Evolutionary conservation across 176 grass and related monocot species (phyloP).

Genomic region (Pontederia paniculata): DNA sequence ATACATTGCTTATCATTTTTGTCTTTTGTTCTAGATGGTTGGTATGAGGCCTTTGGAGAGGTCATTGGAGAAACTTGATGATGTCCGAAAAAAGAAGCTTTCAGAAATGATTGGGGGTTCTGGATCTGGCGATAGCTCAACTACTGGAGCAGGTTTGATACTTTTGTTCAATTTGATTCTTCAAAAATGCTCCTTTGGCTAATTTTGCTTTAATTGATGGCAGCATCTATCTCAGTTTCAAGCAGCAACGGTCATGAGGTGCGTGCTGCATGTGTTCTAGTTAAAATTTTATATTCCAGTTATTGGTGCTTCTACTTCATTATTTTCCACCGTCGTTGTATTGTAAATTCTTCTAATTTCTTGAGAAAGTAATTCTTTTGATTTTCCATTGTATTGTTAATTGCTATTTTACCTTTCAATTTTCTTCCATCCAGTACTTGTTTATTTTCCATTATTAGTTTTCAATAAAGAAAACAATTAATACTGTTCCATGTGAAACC

Average conservation of each 20-base stretch:
- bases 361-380: no score
- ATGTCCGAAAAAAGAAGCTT: constrained; percentile 95
- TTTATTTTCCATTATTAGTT: neutral
- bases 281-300: no score
- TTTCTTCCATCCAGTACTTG: no score
- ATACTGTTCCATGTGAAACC: neutral
- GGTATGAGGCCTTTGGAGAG: constrained; percentile 94
- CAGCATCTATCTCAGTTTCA: constrained; percentile 28
- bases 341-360: no score
- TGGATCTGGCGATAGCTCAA: constrained; percentile 30
- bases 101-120: constrained; percentile 89
- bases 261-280: neutral
- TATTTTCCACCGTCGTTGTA: no score
- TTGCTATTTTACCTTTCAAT: no score
- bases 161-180: neutral
- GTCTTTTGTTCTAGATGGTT: constrained; percentile 67
- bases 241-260: constrained; percentile 35
- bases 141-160: constrained; percentile 50
- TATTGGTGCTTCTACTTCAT: no score
- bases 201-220: constrained; percentile 10
- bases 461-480: neutral
- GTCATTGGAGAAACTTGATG: constrained; percentile 91
- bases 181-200: neutral
- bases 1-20: neutral
- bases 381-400: no score